Conservation (phyloP, 345 rosid genomes). For the Luvunga scandens region DNA sequence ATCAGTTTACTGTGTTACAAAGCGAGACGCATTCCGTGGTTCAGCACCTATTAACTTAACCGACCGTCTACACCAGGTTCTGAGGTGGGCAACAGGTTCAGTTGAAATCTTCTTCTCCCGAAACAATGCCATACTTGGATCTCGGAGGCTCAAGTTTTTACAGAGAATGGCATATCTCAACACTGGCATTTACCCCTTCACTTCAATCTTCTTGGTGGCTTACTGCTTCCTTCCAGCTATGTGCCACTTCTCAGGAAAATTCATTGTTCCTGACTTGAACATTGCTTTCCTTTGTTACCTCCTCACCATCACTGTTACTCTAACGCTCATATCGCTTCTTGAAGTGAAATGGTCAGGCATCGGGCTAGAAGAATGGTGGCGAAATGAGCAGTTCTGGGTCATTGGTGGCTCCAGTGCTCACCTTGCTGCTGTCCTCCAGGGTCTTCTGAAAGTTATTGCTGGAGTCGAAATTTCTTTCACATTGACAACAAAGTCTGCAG, state of each 20-base stretch:
- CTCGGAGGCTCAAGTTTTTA: slow-evolving; percentile 70
- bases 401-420: slow-evolving; percentile 95
- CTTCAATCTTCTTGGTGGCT: slow-evolving; percentile 65
- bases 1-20: slow-evolving; percentile 82
- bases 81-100: slow-evolving; percentile 95
- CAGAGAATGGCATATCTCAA: slow-evolving; percentile 85
- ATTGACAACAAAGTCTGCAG: slow-evolving; percentile 61
- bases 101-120: slow-evolving; percentile 86
- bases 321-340: slow-evolving; percentile 65
- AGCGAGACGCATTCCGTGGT: slow-evolving; percentile 89
- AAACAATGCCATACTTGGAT: slow-evolving; percentile 72
- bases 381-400: slow-evolving; percentile 92
- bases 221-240: slow-evolving; percentile 92
- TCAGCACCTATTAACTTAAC: slow-evolving; percentile 92
- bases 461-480: slow-evolving; percentile 90
- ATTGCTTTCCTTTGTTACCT: slow-evolving; percentile 64
- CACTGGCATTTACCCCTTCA: slow-evolving; percentile 87
- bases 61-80: slow-evolving; percentile 88
- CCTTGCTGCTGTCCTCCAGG: slow-evolving; percentile 79
- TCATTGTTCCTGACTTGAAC: slow-evolving; percentile 66
- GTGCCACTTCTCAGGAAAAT: slow-evolving; percentile 72
- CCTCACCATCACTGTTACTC: slow-evolving; percentile 57
- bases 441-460: slow-evolving; percentile 72
- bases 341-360: slow-evolving; percentile 94
- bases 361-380: slow-evolving; percentile 84